Evolutionary conservation across 1,139 yeast species (phyloP).

Genomic region (Pneumocystis jirovecii): DNA sequence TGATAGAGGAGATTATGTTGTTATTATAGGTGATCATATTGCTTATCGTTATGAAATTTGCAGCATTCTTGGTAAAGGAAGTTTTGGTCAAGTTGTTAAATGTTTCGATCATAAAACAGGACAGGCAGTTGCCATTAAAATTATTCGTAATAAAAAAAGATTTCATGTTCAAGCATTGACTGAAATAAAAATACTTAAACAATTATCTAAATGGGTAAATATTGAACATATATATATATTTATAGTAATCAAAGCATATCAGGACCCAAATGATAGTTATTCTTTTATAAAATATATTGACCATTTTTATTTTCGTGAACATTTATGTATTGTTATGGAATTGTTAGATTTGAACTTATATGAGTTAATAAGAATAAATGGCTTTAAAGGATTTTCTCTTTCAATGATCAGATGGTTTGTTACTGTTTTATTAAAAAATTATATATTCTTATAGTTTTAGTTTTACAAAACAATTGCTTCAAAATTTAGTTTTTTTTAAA

Average conservation of each 20-base stretch:
- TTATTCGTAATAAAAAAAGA: slow-evolving; percentile 57
- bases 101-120: slow-evolving; percentile 54
- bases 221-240: not conserved
- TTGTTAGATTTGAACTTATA: slow-evolving; percentile 52
- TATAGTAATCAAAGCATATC: slow-evolving; percentile 7
- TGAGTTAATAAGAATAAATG: slow-evolving; percentile 46
- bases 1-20: slow-evolving; percentile 44
- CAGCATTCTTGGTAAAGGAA: slow-evolving; percentile 55
- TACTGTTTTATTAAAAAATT: slow-evolving; percentile 1
- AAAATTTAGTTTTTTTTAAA: slow-evolving; percentile 50
- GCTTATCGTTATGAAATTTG: slow-evolving; percentile 57
- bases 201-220: slow-evolving; percentile 25
- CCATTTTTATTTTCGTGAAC: slow-evolving; percentile 69
- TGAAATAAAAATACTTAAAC: slow-evolving; percentile 56
- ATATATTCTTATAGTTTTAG: not conserved
- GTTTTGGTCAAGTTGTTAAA: slow-evolving; percentile 67
- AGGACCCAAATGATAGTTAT: slow-evolving; percentile 31
- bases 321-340: slow-evolving; percentile 70
- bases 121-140: slow-evolving; percentile 52
- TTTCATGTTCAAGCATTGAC: slow-evolving; percentile 68
- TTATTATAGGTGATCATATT: slow-evolving; percentile 52
- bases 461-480: slow-evolving; percentile 42
- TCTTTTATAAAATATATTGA: slow-evolving; percentile 44
- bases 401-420: slow-evolving; percentile 29
- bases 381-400: slow-evolving; percentile 48